Evolutionary conservation across 2,329 filamentous ascomycete species (phyloP).

Genomic region (Fusarium sp.): DNA sequence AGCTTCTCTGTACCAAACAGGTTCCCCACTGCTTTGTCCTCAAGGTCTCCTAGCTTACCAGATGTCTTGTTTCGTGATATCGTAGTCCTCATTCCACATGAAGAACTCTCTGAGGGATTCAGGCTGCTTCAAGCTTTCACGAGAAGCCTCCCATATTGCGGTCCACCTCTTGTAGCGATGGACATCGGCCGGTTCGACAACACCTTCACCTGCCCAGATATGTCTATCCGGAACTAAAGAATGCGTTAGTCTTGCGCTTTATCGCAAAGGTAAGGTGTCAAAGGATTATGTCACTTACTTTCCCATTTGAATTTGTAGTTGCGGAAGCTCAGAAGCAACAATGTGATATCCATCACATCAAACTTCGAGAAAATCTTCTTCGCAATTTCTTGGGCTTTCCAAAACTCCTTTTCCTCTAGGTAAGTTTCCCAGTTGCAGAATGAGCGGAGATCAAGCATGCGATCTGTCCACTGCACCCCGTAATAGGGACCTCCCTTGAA

Average conservation of each 20-base stretch:
- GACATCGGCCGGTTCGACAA: background rate
- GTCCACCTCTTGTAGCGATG: background rate
- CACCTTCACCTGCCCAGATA: too few relatives aligned
- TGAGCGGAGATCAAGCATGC: accelerated
- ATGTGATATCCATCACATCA: background rate
- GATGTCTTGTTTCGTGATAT: too few relatives aligned
- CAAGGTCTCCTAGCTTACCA: too few relatives aligned
- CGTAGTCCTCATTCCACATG: too few relatives aligned
- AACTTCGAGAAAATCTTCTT: background rate
- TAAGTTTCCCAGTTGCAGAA: background rate
- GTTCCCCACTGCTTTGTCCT: too few relatives aligned
- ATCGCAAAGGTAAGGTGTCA: background rate
- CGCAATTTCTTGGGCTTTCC: background rate
- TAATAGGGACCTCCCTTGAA: background rate
- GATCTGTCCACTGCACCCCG: background rate
- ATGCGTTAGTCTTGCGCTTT: background rate
- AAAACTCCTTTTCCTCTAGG: accelerated
- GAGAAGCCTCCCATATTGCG: background rate
- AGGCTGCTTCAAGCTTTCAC: background rate
- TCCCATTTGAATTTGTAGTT: background rate
- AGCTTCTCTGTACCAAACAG: too few relatives aligned
- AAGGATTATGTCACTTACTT: background rate
- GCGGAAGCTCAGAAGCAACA: background rate
- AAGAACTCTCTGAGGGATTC: background rate
- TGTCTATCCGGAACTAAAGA: background rate